phyloP scores from a whole-genome alignment of 2,329 filamentous ascomycete species.

The Coniochaeta prunicola region DNA sequence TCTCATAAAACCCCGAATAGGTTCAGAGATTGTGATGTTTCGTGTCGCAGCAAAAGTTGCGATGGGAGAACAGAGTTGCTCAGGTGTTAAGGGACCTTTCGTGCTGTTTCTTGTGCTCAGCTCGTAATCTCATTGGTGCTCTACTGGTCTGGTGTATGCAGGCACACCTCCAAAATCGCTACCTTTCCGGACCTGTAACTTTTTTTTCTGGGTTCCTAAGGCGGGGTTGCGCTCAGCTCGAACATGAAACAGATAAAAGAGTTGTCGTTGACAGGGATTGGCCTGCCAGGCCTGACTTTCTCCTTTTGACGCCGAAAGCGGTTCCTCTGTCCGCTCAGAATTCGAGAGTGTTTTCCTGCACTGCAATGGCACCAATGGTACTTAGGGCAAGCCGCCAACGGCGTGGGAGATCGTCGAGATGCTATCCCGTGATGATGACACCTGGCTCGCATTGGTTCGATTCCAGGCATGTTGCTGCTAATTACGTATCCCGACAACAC shows the following conservation, averaged over 20 bases:
- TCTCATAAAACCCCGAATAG: not conserved
- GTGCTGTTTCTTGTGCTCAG: not conserved
- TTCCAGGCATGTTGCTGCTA: not conserved
- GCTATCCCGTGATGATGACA: not conserved
- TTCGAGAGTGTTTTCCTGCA: no score
- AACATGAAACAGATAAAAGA: not conserved
- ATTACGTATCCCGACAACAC: not conserved
- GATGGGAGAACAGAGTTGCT: not conserved
- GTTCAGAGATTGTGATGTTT: not conserved
- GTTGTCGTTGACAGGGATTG: not conserved
- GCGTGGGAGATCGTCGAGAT: not conserved
- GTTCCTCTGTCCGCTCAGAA: no score
- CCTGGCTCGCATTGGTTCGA: not conserved
- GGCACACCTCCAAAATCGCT: not conserved
- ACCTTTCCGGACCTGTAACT: not conserved
- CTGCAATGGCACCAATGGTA: not conserved
- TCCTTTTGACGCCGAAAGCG: not conserved
- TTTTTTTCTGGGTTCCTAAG: not conserved
- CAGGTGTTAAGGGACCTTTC: not conserved
- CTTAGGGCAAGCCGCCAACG: not conserved
- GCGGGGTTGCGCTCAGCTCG: not conserved
- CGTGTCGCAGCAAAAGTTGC: not conserved
- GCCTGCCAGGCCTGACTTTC: not conserved
- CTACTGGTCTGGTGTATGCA: not conserved
- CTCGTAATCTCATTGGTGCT: not conserved